These are phyloP conservation scores for Colletotrichum tofieldiae DNA, from an alignment of 2,329 filamentous ascomycete species.

Conservation along the genomic window DNA sequence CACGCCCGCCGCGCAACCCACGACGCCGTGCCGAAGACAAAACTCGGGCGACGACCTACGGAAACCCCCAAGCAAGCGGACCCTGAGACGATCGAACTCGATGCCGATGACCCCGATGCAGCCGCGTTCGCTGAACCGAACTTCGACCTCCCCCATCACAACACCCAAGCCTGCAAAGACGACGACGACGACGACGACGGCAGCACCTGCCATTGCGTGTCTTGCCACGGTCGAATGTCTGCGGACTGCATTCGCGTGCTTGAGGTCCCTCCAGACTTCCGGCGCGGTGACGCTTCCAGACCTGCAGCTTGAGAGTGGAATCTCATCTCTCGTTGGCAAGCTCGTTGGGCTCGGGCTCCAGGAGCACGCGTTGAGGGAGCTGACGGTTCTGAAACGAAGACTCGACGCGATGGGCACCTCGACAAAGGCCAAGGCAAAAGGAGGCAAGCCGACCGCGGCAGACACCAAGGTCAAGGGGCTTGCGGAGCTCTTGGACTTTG, in stretches of 20 bases:
- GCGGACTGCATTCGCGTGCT: conserved; percentile 75
- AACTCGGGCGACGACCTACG: conserved; percentile 54
- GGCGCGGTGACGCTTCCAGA: conserved; percentile 70
- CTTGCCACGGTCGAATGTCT: conserved; percentile 78
- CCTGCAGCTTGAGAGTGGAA: conserved; percentile 81
- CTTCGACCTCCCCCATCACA: conserved; percentile 67
- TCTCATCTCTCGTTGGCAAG: conserved; percentile 78
- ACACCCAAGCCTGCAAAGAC: conserved; percentile 52
- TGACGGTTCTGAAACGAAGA: conserved; percentile 76
- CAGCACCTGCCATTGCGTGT: conserved; percentile 58
- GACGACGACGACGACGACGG: conserved; percentile 42
- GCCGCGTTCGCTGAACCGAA: conserved; percentile 73
- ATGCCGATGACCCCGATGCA: conserved; percentile 74
- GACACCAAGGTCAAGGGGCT: conserved; percentile 58
- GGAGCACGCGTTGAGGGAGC: conserved; percentile 78
- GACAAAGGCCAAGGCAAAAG: conserved; percentile 22
- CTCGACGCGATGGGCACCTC: conserved; percentile 60
- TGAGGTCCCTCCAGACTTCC: conserved; percentile 72
- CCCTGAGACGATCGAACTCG: conserved; percentile 69
- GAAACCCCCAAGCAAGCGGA: conserved; percentile 51
- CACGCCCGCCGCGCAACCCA: conserved; percentile 50
- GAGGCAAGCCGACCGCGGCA: conserved; percentile 12
- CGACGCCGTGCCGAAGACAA: conserved; percentile 54
- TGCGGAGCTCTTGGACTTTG: conserved; percentile 75
- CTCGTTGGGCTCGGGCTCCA: conserved; percentile 76